These are phyloP conservation scores for Erodium chrysanthum DNA, from an alignment of 441 rosid genomes.

Conservation along the genomic window DNA sequence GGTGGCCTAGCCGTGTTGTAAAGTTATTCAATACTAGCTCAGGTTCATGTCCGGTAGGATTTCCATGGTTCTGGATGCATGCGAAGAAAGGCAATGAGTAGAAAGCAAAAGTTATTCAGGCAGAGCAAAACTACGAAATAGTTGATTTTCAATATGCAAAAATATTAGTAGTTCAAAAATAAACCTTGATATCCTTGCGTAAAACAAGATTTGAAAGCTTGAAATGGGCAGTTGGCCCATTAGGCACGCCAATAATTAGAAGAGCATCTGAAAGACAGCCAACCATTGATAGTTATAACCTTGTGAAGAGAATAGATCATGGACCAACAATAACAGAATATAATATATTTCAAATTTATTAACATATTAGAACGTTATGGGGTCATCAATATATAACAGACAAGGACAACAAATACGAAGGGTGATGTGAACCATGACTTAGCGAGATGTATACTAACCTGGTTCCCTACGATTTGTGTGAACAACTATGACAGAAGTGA, in stretches of 20 bases:
- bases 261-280: constrained; percentile 50
- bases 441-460: constrained; percentile 33
- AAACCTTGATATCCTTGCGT: constrained; percentile 80
- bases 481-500: constrained; percentile 64
- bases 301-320: background rate
- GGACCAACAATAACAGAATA: background rate
- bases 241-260: constrained; percentile 59
- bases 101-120: background rate
- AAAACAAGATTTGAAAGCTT: constrained; percentile 69
- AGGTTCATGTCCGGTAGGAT: constrained; percentile 78
- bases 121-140: background rate
- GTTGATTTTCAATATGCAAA: background rate
- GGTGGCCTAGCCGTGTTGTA: constrained; percentile 81
- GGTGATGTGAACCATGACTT: constrained; percentile 1
- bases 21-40: constrained; percentile 78
- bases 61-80: constrained; percentile 65
- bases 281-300: constrained; percentile 11
- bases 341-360: background rate
- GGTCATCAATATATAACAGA: background rate
- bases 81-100: background rate
- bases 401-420: background rate
- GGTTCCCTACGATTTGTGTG: constrained; percentile 84
- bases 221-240: constrained; percentile 92
- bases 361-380: background rate
- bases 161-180: background rate